Evolutionary conservation across 306 rosid species (phyloP), one percentile per base, ranked within the genome.

Genomic region (Vigna trinervia): DNA sequence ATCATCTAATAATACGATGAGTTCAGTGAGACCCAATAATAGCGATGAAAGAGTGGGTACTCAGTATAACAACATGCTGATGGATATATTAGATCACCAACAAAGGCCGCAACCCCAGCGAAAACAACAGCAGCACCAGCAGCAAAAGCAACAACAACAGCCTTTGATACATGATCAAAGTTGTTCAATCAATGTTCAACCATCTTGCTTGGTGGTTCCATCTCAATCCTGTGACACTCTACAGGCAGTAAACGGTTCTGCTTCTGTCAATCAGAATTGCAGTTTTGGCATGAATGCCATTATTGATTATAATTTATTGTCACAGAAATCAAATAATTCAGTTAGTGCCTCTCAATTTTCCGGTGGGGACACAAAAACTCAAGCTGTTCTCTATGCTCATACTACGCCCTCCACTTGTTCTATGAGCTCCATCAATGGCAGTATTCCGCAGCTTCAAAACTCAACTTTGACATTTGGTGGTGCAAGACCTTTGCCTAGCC

Each of bases 321-420:
- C 93, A 4, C 67, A 88, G 41, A 92, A 85, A 60, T 75, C 87
- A 51, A 88, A 56, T 79, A 70, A 61, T 84, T 81, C 84, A 11
- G 52, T 78, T 39, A 81, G 64, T 81, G 51, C 41, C n/a, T 86
- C 84, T 45, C 76, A 83, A 58, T 48, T 84, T 58, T 70, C 84
- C 59, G 81, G 59, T 32, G 85, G 82, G 75, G 89, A 75, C 59
- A 51, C 61, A 34, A 86, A 76, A 67, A 53, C 75, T 77, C 67
- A 6, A 41, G 75, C 80, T 17, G 26, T 79, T 47, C 86, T 82
- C 45, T 50, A 67, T 80, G 89, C 89, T 48, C 84, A 82, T 56
- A 10, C 80, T 50, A 63, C 78, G 1, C 63, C 81, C 74, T 81
- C 89, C 61, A 22, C 83, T 51, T 69, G 74, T 86, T 78, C 89